A percentile compares a stretch with the other conserved stretches of the same genome.
These are phyloP conservation scores for Saraca asoca DNA, from an alignment of 331 rosid genomes.

Conservation along the genomic window DNA sequence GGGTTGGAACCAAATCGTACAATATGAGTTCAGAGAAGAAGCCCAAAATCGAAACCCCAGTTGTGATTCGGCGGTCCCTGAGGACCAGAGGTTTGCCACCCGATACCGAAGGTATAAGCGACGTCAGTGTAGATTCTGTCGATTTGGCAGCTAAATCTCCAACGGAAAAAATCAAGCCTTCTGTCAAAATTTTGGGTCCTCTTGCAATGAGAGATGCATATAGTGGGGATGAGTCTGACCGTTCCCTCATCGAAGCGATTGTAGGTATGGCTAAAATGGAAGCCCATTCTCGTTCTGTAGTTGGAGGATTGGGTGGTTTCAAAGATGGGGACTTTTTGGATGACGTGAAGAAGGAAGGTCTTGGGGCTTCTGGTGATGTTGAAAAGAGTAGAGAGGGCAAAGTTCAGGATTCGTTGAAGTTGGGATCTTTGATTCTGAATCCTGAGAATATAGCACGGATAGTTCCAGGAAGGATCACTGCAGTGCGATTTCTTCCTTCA, in stretches of 20 bases:
- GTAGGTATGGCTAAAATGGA: conserved; percentile 41
- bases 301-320: conserved; percentile 18
- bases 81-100: conserved; percentile 80
- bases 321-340: too few species aligned
- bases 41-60: conserved; percentile 56
- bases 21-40: conserved; percentile 50
- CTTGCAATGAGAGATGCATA: conserved; percentile 53
- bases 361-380: conserved; percentile 1
- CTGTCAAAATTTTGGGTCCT: conserved; percentile 47
- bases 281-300: conserved; percentile 4
- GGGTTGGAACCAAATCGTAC: conserved; percentile 59
- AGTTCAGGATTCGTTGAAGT: conserved; percentile 34
- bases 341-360: too few species aligned
- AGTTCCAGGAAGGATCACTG: conserved; percentile 66
- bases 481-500: conserved; percentile 61
- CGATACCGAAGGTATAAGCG: conserved; percentile 41
- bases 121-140: conserved; percentile 27
- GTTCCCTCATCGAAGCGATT: conserved; percentile 47
- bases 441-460: conserved; percentile 64
- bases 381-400: conserved; percentile 8
- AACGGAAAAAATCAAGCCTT: conserved; percentile 10
- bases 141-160: conserved; percentile 26
- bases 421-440: conserved; percentile 60
- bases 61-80: conserved; percentile 70
- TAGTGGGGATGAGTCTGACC: conserved; percentile 41